A percentile compares a stretch with the other conserved stretches of the same genome.
Conservation (phyloP, 2,329 filamentous ascomycete genomes). For the Venturia aucupariae region DNA sequence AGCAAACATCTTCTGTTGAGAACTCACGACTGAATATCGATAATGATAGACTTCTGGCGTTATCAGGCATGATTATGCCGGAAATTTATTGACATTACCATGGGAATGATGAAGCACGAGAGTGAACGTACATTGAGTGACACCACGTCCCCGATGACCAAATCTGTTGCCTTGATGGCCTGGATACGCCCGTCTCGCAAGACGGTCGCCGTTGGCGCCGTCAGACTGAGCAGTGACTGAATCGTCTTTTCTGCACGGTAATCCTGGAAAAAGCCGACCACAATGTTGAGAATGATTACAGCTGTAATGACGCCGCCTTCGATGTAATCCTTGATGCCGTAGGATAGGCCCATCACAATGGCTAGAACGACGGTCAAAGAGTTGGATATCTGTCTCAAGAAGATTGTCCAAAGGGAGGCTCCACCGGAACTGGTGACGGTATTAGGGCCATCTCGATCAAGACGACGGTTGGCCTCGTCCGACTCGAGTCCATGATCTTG, state of each 20-base stretch:
- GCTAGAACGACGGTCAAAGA: conserved; percentile 64
- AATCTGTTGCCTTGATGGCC: conserved; percentile 28
- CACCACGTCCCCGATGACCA: conserved; percentile 32
- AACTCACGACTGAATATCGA: too few species aligned
- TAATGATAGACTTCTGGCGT: background rate
- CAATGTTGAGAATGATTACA: conserved; percentile 58
- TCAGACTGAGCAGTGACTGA: conserved; percentile 31
- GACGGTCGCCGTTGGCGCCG: conserved; percentile 30
- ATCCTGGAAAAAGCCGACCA: conserved; percentile 51
- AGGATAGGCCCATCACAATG: conserved; percentile 60
- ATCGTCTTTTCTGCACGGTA: conserved; percentile 34
- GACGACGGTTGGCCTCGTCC: conserved; percentile 55
- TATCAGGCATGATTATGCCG: background rate
- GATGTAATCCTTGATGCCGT: conserved; percentile 55
- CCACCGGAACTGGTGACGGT: conserved; percentile 62
- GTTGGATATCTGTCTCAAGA: conserved; percentile 69
- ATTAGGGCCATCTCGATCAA: conserved; percentile 59
- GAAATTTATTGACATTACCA: background rate
- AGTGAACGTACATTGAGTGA: conserved; percentile 20
- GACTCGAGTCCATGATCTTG: conserved; percentile 50
- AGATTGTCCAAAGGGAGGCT: conserved; percentile 64
- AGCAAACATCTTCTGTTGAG: too few species aligned
- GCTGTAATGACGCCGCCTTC: conserved; percentile 55
- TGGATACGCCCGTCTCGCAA: conserved; percentile 27
- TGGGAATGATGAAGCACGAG: too few species aligned